A percentile compares a stretch with the other conserved stretches of the same genome.
Evolutionary conservation across 2,329 filamentous ascomycete genomes (phyloP).

Genomic region (Alternaria rosae): DNA sequence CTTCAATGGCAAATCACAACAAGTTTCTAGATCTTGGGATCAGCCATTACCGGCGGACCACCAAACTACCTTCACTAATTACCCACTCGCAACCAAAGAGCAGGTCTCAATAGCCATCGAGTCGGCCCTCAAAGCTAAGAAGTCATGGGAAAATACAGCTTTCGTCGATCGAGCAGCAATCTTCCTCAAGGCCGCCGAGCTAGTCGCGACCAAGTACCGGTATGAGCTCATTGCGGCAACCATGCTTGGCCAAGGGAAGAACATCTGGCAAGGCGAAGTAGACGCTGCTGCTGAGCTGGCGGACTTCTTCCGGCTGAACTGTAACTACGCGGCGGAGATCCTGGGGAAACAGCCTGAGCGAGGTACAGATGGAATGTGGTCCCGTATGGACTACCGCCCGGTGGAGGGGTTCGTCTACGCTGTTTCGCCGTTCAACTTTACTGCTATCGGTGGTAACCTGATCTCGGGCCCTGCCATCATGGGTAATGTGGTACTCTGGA

Average conservation of each 20-base stretch:
- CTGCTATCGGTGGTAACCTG: slow-evolving; percentile 88
- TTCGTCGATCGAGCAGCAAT: slow-evolving; percentile 90
- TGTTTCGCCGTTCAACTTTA: slow-evolving; percentile 94
- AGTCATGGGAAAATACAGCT: slow-evolving; percentile 81
- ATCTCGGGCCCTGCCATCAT: slow-evolving; percentile 81
- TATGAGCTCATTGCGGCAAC: slow-evolving; percentile 95
- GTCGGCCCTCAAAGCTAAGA: slow-evolving; percentile 80
- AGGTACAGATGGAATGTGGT: slow-evolving; percentile 84
- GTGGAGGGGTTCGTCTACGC: slow-evolving; percentile 95
- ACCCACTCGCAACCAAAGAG: slow-evolving; percentile 76
- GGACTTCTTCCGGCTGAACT: slow-evolving; percentile 91
- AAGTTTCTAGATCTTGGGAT: slow-evolving; percentile 31
- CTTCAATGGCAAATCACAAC: slow-evolving; percentile 37
- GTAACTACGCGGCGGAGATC: slow-evolving; percentile 88
- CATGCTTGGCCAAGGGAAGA: slow-evolving; percentile 96
- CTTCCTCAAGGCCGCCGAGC: slow-evolving; percentile 92
- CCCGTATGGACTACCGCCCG: slow-evolving; percentile 81
- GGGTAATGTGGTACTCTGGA: slow-evolving; percentile 95
- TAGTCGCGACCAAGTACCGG: slow-evolving; percentile 87
- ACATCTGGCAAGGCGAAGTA: slow-evolving; percentile 97
- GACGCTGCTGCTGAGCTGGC: slow-evolving; percentile 89
- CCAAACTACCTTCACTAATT: slow-evolving; percentile 75
- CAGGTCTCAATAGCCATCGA: slow-evolving; percentile 82
- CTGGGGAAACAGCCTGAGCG: slow-evolving; percentile 85
- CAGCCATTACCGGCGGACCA: slow-evolving; percentile 58